Conservation (phyloP, 2,329 filamentous ascomycete genomes). For the Aspergillus udagawae region DNA sequence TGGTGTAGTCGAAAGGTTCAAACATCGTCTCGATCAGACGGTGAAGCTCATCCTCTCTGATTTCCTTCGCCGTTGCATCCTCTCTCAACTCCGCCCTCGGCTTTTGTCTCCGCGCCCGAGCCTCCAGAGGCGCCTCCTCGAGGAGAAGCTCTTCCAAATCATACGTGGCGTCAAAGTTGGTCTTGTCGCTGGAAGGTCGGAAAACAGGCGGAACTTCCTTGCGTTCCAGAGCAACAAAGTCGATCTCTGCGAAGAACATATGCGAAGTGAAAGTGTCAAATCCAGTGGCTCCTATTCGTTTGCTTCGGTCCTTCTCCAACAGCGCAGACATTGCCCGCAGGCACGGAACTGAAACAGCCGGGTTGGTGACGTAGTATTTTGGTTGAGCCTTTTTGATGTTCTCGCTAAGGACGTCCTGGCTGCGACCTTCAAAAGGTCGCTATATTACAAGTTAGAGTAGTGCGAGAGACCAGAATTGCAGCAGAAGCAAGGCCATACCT, state of each 20-base stretch:
- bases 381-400: slow-evolving; percentile 78
- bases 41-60: slow-evolving; percentile 89
- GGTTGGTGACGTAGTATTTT: slow-evolving; percentile 87
- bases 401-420: slow-evolving; percentile 72
- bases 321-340: slow-evolving; percentile 83
- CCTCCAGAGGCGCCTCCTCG: slow-evolving; percentile 92
- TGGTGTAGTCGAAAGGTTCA: slow-evolving; percentile 90
- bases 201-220: slow-evolving; percentile 92
- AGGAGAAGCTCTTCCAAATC: slow-evolving; percentile 90
- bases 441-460: slow-evolving; percentile 41
- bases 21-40: slow-evolving; percentile 93
- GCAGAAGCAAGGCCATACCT: slow-evolving; percentile 53
- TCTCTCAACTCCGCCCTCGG: slow-evolving; percentile 87
- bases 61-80: slow-evolving; percentile 91
- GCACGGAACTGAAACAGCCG: slow-evolving; percentile 82
- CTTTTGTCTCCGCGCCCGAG: slow-evolving; percentile 86
- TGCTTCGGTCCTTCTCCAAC: slow-evolving; percentile 72
- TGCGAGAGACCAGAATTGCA: background rate
- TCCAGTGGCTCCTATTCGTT: slow-evolving; percentile 74
- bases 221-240: slow-evolving; percentile 77
- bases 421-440: slow-evolving; percentile 90
- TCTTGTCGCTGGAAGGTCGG: slow-evolving; percentile 91
- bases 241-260: slow-evolving; percentile 80
- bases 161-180: slow-evolving; percentile 98
- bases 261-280: slow-evolving; percentile 85